Evolutionary conservation across 2,329 filamentous ascomycete genomes (phyloP), one percentile per base, ranked within the genome.

Genomic region (Fusarium sp.): DNA sequence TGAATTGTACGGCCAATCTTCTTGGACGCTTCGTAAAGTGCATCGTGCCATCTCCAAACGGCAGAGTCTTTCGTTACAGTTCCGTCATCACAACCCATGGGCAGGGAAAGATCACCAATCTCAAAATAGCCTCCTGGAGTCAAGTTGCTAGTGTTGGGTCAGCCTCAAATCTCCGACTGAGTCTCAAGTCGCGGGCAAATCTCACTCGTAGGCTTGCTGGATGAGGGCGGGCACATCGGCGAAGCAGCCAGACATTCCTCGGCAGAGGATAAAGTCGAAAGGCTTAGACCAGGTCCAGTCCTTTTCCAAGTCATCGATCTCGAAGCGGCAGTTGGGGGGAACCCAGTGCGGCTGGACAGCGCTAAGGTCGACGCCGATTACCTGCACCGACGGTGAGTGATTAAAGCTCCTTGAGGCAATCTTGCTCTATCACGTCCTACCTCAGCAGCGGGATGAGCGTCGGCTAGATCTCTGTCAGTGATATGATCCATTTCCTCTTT

Each of bases 1-100:
- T 55, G 53, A 12, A 78, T 65, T 3, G 75, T 70, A 8, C 79
- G 73, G 5, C 77, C 76, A 7, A 78, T 61, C 40, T 75, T 76
- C 7, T 48, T 57, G 40, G 73, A 75, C 7, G 72, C 75, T 15
- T 79, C 67, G 4, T 65, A 43, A 76, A 73, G 13, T 70, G 69
- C 65, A 46, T 66, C 54, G 23, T 71, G 66, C 75, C 77, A 81
- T 27, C 66, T 66, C 59, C 60, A 70, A 9, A 73, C 57, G 4
- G 69, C 54, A 10, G 67, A 68, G 10, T 72, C 66, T 6, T 64
- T 58, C 6, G 41, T 47, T 2, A 75, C 52, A 4, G 73, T 71
- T 4, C 50, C 72, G 16, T 76, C 74, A 10, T 76, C 73, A 2
- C 63, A 72, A 9, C 63, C 51, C 44, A 68, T 59, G 0, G 66